Percentiles rank a stretch among this genome's conserved stretches.
phyloP scores from a whole-genome alignment of 306 rosid genomes.

The Styphnolobium japonicum region DNA sequence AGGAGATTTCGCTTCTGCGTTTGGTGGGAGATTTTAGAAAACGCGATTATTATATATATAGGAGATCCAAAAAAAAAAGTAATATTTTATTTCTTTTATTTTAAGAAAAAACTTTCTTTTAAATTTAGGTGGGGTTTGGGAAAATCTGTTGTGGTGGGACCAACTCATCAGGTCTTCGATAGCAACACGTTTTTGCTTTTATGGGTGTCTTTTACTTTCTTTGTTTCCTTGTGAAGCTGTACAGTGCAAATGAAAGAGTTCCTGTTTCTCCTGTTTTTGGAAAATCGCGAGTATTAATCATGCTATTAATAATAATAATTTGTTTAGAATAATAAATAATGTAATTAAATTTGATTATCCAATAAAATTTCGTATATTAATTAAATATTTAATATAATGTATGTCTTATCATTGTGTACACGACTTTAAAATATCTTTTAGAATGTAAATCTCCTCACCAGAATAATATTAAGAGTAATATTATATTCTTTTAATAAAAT shows the following conservation, averaged over 20 bases:
- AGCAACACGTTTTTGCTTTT: conserved; percentile 75
- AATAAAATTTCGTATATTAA: not conserved
- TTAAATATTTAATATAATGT: too few relatives aligned
- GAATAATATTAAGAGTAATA: too few relatives aligned
- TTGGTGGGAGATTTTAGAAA: conserved; percentile 41
- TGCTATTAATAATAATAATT: not conserved
- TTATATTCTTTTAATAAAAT: too few relatives aligned
- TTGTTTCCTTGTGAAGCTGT: conserved; percentile 7
- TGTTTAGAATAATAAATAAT: not conserved
- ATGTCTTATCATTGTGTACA: too few relatives aligned
- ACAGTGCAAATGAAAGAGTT: not conserved
- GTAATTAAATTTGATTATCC: not conserved
- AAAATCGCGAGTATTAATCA: not conserved
- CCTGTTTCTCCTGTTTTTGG: conserved; percentile 3
- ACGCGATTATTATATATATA: conserved; percentile 19
- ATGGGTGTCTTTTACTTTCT: conserved; percentile 1
- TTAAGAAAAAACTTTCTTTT: not conserved
- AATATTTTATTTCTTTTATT: not conserved
- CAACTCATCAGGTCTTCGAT: conserved; percentile 38
- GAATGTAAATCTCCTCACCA: too few relatives aligned
- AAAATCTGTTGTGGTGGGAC: conserved; percentile 39
- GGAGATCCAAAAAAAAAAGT: too few relatives aligned
- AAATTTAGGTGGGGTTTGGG: conserved; percentile 28
- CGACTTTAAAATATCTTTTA: too few relatives aligned
- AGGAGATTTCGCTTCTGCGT: conserved; percentile 47